A percentile compares a stretch with the other conserved stretches of the same genome.
Conservation (phyloP, 805 yeast genomes). For the Candida tallmaniae region DNA sequence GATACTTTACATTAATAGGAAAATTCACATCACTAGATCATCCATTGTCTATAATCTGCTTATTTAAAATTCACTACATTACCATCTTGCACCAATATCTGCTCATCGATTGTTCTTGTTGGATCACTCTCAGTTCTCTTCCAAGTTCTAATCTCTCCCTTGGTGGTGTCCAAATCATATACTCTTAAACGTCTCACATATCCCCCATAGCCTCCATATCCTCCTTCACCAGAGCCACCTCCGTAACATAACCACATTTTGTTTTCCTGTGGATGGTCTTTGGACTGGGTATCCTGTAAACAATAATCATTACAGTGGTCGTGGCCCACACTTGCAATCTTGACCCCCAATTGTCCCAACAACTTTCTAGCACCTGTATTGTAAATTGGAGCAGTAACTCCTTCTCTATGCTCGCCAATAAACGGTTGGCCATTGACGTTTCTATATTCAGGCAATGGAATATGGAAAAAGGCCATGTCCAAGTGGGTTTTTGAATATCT, state of each 20-base stretch:
- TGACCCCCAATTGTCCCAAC: slow-evolving; percentile 63
- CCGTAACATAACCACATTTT: slow-evolving; percentile 87
- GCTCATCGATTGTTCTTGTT: slow-evolving; percentile 43
- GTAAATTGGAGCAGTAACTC: slow-evolving; percentile 69
- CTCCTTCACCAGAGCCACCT: slow-evolving; percentile 83
- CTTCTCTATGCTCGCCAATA: slow-evolving; percentile 69
- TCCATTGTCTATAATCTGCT: no score
- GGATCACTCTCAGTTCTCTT: slow-evolving; percentile 58
- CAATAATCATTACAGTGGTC: slow-evolving; percentile 96
- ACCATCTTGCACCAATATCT: slow-evolving; percentile 46
- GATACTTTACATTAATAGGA: neutral
- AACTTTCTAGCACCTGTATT: slow-evolving; percentile 63
- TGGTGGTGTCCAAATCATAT: slow-evolving; percentile 56
- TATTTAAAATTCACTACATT: slow-evolving; percentile 23
- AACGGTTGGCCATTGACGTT: slow-evolving; percentile 37
- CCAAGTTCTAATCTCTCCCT: slow-evolving; percentile 57
- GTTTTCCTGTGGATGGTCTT: slow-evolving; percentile 5
- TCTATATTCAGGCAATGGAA: slow-evolving; percentile 84
- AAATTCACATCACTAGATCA: neutral
- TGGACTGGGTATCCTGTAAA: slow-evolving; percentile 42
- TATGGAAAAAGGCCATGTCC: slow-evolving; percentile 91
- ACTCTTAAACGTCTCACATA: slow-evolving; percentile 75
- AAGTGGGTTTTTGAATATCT: slow-evolving; percentile 43
- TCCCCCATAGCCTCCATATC: slow-evolving; percentile 93
- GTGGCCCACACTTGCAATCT: slow-evolving; percentile 81